Base-by-base conservation (phyloP, 2,329 filamentous ascomycete genomes). In the Fusarium sp. region DNA sequence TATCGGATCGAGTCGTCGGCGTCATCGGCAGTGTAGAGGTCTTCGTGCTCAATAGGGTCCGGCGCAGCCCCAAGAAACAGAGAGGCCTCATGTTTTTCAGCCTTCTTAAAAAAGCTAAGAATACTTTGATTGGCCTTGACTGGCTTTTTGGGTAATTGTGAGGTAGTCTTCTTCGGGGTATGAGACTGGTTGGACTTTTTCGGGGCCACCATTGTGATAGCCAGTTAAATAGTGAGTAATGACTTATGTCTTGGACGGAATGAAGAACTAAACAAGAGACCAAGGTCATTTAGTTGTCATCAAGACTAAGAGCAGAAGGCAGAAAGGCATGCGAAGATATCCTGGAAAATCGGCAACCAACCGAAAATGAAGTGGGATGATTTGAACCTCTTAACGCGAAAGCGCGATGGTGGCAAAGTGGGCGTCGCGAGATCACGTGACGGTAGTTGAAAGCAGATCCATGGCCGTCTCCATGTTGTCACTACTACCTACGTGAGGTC, bases 41-140 rank as follows among this genome's bases (percentile, higher is more conserved):
- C 75, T 36, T 81, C 73, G 15, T 68, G 65, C 17, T 57, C 39
- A n/a, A 66, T 61, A 17, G 61, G n/a, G 13, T 73, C 75, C 4
- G 74, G 57, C 6, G 71, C 46, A 20, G 77, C 71, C n/a, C 79
- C 81, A 1, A 85, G 80, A 72, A 93, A 92, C 14, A 92, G 85
- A 25, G 85, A 84, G 62, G 90, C 83, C 69, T 91, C 86, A 62
- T 87, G 83, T 57, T 88, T 87, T 42, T 89, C 87, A 0, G 88
- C 85, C 77, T 93, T 94, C 76, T 92, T 90, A 78, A 94, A 94
- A 80, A 94, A 94, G 70, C 82, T 93, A 18, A 94, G 81, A 36
- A 94, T 94, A 70, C 90, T 94, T 11, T 86, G 84, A 75, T 93
- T 93, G 1, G 83, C 82, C 42, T 82, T 83, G 25, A 76, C 74